Evolutionary conservation across 768 basidiomycete genomes (phyloP), one percentile per base, ranked within the genome.

Genomic region (Candolleomyces efflorescens): DNA sequence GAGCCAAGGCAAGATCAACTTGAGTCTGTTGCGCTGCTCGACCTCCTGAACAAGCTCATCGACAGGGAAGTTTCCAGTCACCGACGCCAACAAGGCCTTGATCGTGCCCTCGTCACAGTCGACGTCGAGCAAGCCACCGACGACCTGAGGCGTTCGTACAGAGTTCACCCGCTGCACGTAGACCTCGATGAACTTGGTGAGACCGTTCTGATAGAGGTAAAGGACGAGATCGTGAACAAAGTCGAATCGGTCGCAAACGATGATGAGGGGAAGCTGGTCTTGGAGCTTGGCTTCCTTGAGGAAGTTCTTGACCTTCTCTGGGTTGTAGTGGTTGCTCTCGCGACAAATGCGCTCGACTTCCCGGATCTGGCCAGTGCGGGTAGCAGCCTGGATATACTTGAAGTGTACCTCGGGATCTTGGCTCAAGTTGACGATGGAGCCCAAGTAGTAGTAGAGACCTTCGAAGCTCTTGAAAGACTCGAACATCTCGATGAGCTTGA

Each of bases 261-360:
- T 98, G 79, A 98, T 99, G 64, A 99, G 87, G 3, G 97, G 97
- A 38, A 99, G 86, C 70, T 98, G 97, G 69, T 98, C 97, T 38
- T 86, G 76, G 26, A 99, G 86, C 67, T 97, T 95, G 67, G 97
- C 95, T 69, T 99, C 97, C 74, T 98, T 98, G 72, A 98, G 85
- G 88, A 98, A 98, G 76, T 99, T 99, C 82, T 99, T 98, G 83
- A 98, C 97, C 75, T 99, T 99, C 79, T 99, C 97, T 1, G 97
- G 92, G 73, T 95, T 98, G 82, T 98, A 98, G 75, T 79, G 80
- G 75, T 98, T 98, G 72, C 91, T 94, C 77, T 99, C 97, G 54
- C 97, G 82, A 69, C 95, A 98, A 67, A 99, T 96, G 47, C 97
- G 94, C 75, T 99, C 97, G 56, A 99, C 97, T 71, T 99, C 97